Evolutionary conservation across 305 asterid species (phyloP).

Genomic region (Fraxinus platypoda): DNA sequence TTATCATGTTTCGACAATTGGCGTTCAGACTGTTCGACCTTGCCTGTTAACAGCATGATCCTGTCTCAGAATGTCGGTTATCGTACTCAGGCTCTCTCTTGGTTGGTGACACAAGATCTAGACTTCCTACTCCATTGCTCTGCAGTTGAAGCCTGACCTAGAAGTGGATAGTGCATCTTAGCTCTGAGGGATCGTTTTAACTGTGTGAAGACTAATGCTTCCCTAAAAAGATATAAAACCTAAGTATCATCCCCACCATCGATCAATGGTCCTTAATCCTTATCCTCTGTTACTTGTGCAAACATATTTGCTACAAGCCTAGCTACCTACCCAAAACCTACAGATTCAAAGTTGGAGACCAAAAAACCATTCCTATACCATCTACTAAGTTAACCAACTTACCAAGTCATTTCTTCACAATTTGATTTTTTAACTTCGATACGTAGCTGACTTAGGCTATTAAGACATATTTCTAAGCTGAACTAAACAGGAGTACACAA

Average conservation of each 20-base stretch:
- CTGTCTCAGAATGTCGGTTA: neutral
- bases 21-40: neutral
- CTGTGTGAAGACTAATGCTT: neutral
- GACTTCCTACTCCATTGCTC: neutral
- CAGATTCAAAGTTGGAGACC: neutral
- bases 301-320: neutral
- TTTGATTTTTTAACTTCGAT: neutral
- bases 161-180: neutral
- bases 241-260: neutral
- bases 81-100: neutral
- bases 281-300: neutral
- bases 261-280: neutral
- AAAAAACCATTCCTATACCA: neutral
- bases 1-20: neutral
- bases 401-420: neutral
- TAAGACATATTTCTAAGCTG: neutral
- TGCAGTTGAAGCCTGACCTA: neutral
- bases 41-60: neutral
- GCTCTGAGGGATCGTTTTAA: neutral
- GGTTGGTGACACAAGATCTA: neutral
- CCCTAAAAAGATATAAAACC: neutral
- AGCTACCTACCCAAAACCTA: neutral
- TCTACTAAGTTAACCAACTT: neutral
- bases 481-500: neutral
- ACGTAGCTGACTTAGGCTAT: neutral